Percentiles rank a stretch among this genome's conserved stretches.
Conservation (phyloP, 177 flowering plant genomes). For the Vitis hybrid region DNA sequence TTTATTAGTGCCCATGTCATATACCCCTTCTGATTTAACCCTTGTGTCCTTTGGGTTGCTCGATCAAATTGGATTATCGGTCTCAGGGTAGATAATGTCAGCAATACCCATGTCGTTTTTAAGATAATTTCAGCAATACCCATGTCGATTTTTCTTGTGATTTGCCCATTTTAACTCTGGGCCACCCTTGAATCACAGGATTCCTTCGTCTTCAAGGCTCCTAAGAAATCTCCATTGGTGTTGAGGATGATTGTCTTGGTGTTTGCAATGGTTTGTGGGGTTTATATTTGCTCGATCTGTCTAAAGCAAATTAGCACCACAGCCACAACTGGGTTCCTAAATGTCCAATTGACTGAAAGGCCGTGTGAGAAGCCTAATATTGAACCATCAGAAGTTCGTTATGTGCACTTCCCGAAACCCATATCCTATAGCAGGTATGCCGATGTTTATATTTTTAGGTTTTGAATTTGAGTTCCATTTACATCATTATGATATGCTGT, state of each 20-base stretch:
- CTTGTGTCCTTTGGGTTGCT: background rate
- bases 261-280: conserved; percentile 59
- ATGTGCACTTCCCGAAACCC: conserved; percentile 71
- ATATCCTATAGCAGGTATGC: conserved; percentile 58
- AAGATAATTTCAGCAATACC: background rate
- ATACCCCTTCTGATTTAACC: background rate
- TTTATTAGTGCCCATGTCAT: background rate
- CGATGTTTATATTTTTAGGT: background rate
- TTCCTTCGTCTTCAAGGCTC: conserved; percentile 35
- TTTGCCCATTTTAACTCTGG: background rate
- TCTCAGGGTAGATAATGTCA: background rate
- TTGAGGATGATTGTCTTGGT: conserved; percentile 55
- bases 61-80: background rate
- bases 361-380: conserved; percentile 42
- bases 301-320: conserved; percentile 48
- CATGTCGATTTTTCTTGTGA: background rate
- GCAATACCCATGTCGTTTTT: no score
- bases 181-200: conserved; percentile 35
- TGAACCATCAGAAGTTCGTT: conserved; percentile 51
- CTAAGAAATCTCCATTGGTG: conserved; percentile 58
- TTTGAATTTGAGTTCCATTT: background rate
- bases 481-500: background rate
- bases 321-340: conserved; percentile 19
- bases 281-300: conserved; percentile 62
- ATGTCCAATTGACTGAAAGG: conserved; percentile 27